Conservation (phyloP, 805 yeast species). For the Candida nitratophila region DNA sequence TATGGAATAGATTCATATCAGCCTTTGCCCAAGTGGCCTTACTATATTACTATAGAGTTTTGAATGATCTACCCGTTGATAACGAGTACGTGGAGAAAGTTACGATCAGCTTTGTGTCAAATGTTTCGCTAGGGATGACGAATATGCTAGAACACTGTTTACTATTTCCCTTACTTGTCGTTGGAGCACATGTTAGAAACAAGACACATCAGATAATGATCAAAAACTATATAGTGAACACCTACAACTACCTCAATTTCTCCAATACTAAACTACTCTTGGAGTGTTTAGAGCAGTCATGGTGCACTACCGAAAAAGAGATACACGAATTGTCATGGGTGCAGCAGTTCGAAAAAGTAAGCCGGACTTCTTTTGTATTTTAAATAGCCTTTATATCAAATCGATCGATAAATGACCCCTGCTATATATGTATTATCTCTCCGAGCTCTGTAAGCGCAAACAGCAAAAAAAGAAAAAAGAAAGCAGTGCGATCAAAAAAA, state of each 20-base stretch:
- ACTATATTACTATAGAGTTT: conserved; percentile 15
- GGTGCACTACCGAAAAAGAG: conserved; percentile 5
- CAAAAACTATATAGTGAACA: conserved; percentile 6
- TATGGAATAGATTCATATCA: conserved; percentile 15
- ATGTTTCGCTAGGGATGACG: conserved; percentile 1
- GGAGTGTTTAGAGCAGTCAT: conserved; percentile 11
- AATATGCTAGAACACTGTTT: conserved; percentile 18
- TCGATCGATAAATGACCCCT: too few relatives aligned
- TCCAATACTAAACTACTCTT: conserved; percentile 12
- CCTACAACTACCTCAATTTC: conserved; percentile 14
- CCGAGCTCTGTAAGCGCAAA: too few relatives aligned
- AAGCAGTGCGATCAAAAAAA: too few relatives aligned
- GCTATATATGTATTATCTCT: not conserved
- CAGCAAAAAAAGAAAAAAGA: too few relatives aligned
- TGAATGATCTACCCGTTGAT: conserved; percentile 5
- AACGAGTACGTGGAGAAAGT: conserved; percentile 8
- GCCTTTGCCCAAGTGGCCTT: conserved; percentile 18
- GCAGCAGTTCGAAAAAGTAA: conserved; percentile 12
- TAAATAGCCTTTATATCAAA: too few relatives aligned
- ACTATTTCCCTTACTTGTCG: conserved; percentile 17
- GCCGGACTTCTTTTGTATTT: conserved; percentile 11
- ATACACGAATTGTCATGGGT: conserved; percentile 7
- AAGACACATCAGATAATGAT: conserved; percentile 9
- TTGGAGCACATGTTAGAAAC: conserved; percentile 16
- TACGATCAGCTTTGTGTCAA: conserved; percentile 10